Conservation (phyloP, 169 alveolate genomes). For the Plasmodium fragile region DNA sequence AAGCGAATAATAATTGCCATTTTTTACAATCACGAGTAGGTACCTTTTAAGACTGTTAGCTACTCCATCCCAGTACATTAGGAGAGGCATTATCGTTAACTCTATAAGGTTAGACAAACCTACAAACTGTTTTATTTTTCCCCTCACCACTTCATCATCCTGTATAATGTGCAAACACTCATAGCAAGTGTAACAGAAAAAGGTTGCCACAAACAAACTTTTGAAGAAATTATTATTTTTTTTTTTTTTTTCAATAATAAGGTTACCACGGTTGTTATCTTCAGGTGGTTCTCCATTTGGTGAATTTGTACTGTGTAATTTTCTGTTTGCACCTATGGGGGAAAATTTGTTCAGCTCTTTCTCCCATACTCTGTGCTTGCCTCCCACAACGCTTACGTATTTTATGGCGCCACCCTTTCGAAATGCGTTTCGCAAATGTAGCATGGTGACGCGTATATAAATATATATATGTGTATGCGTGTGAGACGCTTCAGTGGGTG, state of each 20-base stretch:
- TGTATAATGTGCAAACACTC: constrained; percentile 23
- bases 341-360: not conserved
- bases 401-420: not conserved
- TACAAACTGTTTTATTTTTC: not conserved
- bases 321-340: not conserved
- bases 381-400: not conserved
- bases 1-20: not conserved
- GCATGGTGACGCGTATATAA: not conserved
- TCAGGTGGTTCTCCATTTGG: not conserved
- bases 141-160: not conserved
- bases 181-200: constrained; percentile 22
- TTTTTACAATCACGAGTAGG: not conserved
- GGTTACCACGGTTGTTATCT: not conserved
- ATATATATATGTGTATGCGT: not conserved
- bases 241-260: constrained; percentile 12
- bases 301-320: not conserved
- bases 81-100: not conserved
- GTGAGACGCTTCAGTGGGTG: not conserved
- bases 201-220: not conserved
- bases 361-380: not conserved
- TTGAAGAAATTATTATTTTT: not conserved
- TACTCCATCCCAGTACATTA: constrained; percentile 9
- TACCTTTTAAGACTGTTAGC: not conserved
- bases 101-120: constrained; percentile 17
- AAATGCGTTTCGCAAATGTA: not conserved